A percentile compares a stretch with the other conserved stretches of the same genome.
Conservation (phyloP, 2,329 filamentous ascomycete genomes). For the Neoscytalidium dimidiatum region DNA sequence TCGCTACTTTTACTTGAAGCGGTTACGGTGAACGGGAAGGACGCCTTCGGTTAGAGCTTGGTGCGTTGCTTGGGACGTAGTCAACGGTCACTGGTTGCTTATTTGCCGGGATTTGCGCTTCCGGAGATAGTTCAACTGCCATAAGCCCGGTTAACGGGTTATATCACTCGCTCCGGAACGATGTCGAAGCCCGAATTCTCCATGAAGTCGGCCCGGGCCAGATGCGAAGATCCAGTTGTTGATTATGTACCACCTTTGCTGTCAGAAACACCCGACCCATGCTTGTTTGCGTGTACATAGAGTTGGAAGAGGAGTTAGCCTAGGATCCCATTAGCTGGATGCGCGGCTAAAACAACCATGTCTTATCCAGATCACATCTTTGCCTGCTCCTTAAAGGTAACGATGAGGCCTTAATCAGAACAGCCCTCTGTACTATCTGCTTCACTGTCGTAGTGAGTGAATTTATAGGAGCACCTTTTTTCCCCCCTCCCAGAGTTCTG, state of each 20-base stretch:
- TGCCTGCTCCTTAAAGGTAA: too few relatives aligned
- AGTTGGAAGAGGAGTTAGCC: too few relatives aligned
- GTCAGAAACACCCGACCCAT: not conserved
- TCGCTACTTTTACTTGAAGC: not conserved
- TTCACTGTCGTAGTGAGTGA: too few relatives aligned
- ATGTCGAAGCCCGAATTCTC: not conserved
- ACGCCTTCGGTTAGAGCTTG: slow-evolving; percentile 6
- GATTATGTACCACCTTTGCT: not conserved
- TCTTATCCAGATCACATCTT: too few relatives aligned
- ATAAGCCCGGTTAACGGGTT: slow-evolving; percentile 1
- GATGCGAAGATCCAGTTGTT: not conserved
- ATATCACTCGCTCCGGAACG: not conserved
- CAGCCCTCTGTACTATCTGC: too few relatives aligned
- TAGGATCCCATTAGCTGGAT: too few relatives aligned
- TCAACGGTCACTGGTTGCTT: slow-evolving; percentile 9
- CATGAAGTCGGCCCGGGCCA: not conserved
- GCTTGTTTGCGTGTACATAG: too few relatives aligned
- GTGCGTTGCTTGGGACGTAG: slow-evolving; percentile 10
- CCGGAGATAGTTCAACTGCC: slow-evolving; percentile 6
- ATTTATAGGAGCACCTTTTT: too few relatives aligned
- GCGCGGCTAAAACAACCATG: too few relatives aligned
- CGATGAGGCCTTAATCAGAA: too few relatives aligned
- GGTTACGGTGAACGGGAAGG: not conserved
- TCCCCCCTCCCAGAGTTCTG: too few relatives aligned
- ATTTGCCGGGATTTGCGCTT: not conserved